phyloP scores from a whole-genome alignment of 148 eudicot genomes.

The Selenicereus undatus region DNA sequence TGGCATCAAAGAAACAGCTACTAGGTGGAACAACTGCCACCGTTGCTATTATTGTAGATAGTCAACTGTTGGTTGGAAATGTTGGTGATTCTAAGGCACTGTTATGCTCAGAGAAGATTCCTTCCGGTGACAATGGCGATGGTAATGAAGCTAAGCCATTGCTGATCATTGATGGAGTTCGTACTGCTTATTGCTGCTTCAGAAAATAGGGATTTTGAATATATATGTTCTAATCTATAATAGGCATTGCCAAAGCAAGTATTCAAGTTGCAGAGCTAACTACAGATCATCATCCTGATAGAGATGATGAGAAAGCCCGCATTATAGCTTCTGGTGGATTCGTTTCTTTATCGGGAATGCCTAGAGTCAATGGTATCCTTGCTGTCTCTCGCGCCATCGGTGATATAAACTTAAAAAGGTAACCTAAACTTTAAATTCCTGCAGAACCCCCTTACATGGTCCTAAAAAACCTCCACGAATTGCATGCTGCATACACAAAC shows the following conservation, averaged over 20 bases:
- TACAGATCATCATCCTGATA: conserved; percentile 24
- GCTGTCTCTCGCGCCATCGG: conserved; percentile 53
- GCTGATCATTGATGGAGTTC: not conserved
- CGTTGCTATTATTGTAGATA: conserved; percentile 35
- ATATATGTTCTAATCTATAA: not conserved
- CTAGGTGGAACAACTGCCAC: conserved; percentile 25
- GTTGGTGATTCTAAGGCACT: conserved; percentile 59
- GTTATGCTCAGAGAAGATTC: conserved; percentile 35
- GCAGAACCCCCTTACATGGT: not conserved
- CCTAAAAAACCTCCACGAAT: not conserved
- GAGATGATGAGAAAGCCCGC: conserved; percentile 21
- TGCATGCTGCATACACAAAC: not conserved
- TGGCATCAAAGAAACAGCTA: conserved; percentile 12
- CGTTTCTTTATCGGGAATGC: conserved; percentile 30
- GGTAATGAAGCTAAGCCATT: conserved; percentile 2
- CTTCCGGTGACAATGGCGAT: not conserved
- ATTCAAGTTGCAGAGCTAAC: conserved; percentile 15
- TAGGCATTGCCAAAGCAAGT: not conserved
- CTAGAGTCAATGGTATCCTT: conserved; percentile 54
- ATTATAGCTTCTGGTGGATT: conserved; percentile 20
- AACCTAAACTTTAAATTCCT: not conserved
- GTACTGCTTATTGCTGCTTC: not conserved
- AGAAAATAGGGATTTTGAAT: not conserved
- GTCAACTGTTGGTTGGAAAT: conserved; percentile 40
- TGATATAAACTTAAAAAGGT: conserved; percentile 41